Conservation (phyloP, 2,329 filamentous ascomycete genomes). For the Penicillium sp. region DNA sequence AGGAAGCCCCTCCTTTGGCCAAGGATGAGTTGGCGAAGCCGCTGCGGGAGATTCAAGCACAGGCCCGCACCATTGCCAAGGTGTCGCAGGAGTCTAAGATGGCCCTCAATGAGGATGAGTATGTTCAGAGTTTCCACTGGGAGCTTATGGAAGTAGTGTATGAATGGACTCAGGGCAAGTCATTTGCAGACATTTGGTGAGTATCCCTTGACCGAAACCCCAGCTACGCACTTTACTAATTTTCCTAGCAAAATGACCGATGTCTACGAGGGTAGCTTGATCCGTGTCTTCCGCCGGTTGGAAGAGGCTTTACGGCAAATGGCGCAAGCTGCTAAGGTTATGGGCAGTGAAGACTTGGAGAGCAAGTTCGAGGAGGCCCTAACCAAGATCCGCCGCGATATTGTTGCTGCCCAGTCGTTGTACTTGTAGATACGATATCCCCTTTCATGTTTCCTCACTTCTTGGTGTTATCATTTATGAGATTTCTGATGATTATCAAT, state of each 20-base stretch:
- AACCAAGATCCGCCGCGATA: slow-evolving; percentile 81
- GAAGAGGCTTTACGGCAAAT: slow-evolving; percentile 94
- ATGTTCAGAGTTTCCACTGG: slow-evolving; percentile 82
- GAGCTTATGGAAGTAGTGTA: slow-evolving; percentile 96
- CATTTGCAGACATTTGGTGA: slow-evolving; percentile 93
- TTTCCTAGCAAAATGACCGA: slow-evolving; percentile 89
- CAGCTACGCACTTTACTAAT: slow-evolving; percentile 9
- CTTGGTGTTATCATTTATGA: slow-evolving; percentile 3
- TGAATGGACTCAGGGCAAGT: slow-evolving; percentile 83
- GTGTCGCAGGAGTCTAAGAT: slow-evolving; percentile 93
- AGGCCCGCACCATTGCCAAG: slow-evolving; percentile 85
- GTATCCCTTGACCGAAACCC: slow-evolving; percentile 37
- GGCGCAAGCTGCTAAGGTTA: slow-evolving; percentile 92
- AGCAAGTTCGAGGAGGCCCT: slow-evolving; percentile 87
- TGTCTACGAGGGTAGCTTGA: slow-evolving; percentile 92
- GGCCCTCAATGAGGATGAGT: slow-evolving; percentile 90
- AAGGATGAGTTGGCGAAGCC: slow-evolving; percentile 79
- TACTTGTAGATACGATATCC: slow-evolving; percentile 62
- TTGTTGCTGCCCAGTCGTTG: slow-evolving; percentile 89
- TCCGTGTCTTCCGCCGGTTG: slow-evolving; percentile 89
- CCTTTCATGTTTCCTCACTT: slow-evolving; percentile 12
- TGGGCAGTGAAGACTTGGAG: slow-evolving; percentile 93
- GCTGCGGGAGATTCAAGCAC: slow-evolving; percentile 77
- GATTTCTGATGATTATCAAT: slow-evolving; percentile 3
- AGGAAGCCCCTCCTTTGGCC: slow-evolving; percentile 65